phyloP scores from a whole-genome alignment of 1,284 basidiomycete genomes.

The Flammula alnicola region DNA sequence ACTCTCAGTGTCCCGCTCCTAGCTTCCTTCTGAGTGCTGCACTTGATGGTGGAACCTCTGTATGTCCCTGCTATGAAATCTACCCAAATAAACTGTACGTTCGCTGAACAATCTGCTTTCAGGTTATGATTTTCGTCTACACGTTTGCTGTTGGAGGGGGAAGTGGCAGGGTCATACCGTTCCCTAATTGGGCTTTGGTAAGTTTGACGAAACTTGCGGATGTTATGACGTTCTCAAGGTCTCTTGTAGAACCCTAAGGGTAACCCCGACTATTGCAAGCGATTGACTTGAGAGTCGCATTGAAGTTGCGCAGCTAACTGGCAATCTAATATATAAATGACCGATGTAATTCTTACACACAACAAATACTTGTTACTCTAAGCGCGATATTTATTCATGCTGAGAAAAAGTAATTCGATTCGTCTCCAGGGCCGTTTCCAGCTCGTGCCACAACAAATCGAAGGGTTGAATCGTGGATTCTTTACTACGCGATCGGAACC shows the following conservation, averaged over 20 bases:
- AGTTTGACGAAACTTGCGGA: slow-evolving; percentile 7
- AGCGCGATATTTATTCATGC: too few species aligned
- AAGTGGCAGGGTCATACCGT: slow-evolving; percentile 46
- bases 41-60: slow-evolving; percentile 57
- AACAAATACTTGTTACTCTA: too few species aligned
- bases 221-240: not conserved
- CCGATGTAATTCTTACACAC: too few species aligned
- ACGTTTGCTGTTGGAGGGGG: slow-evolving; percentile 68
- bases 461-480: too few species aligned
- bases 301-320: too few species aligned
- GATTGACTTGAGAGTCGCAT: slow-evolving; percentile 5
- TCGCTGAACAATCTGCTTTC: not conserved
- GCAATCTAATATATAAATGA: not conserved
- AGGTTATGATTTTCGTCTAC: slow-evolving; percentile 57
- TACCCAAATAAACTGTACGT: too few species aligned
- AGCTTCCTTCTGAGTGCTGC: slow-evolving; percentile 57
- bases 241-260: slow-evolving; percentile 35
- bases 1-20: not conserved
- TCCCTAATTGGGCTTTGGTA: slow-evolving; percentile 53
- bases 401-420: too few species aligned
- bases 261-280: slow-evolving; percentile 33
- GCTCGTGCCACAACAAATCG: too few species aligned
- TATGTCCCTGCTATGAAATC: slow-evolving; percentile 1
- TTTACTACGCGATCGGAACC: too few species aligned
- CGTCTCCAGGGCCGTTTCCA: too few species aligned